phyloP scores from a whole-genome alignment of 192 early-diverging fungal species.

The Anaeromyces robustus region DNA sequence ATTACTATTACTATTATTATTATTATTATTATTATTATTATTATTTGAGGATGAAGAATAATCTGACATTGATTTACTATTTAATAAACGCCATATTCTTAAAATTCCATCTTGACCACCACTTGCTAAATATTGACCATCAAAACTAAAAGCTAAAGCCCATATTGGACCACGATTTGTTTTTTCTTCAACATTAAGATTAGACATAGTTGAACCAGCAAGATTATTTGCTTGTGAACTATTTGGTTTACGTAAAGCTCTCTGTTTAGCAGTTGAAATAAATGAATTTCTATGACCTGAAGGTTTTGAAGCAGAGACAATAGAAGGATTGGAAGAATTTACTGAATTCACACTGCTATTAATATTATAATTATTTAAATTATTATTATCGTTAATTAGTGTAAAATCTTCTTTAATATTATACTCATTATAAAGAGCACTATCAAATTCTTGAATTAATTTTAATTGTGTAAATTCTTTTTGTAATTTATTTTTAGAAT shows the following conservation, averaged over 20 bases:
- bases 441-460: neutral
- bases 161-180: slow-evolving; percentile 33
- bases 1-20: neutral
- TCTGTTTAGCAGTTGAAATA: neutral
- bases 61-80: neutral
- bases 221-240: neutral
- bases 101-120: slow-evolving; percentile 63
- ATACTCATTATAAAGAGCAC: neutral
- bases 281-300: neutral
- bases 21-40: neutral
- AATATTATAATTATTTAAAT: too few relatives aligned
- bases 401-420: neutral
- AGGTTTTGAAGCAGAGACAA: too few relatives aligned
- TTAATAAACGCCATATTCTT: slow-evolving; percentile 42
- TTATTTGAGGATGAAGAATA: neutral
- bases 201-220: too few relatives aligned
- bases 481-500: neutral
- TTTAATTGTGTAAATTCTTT: neutral
- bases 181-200: neutral
- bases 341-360: neutral
- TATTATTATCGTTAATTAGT: neutral
- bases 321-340: neutral
- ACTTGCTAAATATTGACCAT: slow-evolving; percentile 60
- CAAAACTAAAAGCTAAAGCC: slow-evolving; percentile 60
- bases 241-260: neutral